phyloP scores from a whole-genome alignment of 768 basidiomycete species.

The Trametes coccinea region DNA sequence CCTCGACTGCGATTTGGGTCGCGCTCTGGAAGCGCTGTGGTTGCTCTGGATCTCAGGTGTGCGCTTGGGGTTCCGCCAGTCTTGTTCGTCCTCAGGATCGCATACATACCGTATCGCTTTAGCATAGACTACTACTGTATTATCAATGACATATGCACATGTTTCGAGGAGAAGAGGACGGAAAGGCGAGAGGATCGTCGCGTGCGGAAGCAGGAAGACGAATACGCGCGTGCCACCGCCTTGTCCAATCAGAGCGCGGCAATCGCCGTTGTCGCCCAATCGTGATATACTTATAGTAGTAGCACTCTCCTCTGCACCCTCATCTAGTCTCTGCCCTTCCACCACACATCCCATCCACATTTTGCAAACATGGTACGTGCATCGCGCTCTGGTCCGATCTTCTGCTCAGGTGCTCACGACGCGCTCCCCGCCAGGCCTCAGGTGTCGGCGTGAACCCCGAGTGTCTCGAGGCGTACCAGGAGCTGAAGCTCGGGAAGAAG shows the following conservation, averaged over 20 bases:
- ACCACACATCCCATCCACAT: conserved; percentile 4
- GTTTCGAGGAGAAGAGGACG: not conserved
- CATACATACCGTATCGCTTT: conserved; percentile 4
- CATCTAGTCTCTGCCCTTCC: conserved; percentile 15
- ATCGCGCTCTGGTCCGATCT: not conserved
- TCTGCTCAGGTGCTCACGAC: not conserved
- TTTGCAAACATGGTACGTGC: conserved; percentile 23
- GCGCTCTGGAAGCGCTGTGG: conserved; percentile 15
- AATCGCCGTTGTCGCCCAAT: conserved; percentile 32
- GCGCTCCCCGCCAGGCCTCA: conserved; percentile 48
- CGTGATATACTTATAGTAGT: conserved; percentile 31
- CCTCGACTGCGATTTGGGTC: not conserved
- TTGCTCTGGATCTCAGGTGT: not conserved
- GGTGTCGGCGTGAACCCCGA: conserved; percentile 60
- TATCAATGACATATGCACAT: conserved; percentile 3
- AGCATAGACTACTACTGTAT: conserved; percentile 23
- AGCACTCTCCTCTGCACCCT: conserved; percentile 8
- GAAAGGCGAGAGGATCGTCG: not conserved
- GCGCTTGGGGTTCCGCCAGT: not conserved
- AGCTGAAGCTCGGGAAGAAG: conserved; percentile 76
- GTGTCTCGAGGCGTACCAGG: conserved; percentile 63
- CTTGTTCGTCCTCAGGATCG: not conserved
- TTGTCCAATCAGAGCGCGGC: conserved; percentile 27
- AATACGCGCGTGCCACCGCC: conserved; percentile 14
- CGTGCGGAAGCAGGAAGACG: not conserved